Evolutionary conservation across 441 rosid genomes (phyloP).

Genomic region (Arabidopsis lyrata): DNA sequence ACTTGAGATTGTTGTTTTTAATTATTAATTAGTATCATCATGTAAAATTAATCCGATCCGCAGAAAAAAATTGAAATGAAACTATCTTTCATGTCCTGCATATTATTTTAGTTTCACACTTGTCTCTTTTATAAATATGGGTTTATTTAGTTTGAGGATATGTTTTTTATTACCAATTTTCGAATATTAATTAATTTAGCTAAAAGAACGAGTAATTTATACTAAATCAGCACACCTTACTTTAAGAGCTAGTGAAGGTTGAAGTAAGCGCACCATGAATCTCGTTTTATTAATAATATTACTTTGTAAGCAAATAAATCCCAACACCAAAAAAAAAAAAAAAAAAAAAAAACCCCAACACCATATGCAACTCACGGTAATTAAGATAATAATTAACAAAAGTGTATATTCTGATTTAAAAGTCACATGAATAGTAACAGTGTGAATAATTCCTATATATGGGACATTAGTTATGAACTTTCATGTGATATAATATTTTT

Average conservation of each 20-base stretch:
- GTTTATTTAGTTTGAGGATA: slow-evolving; percentile 18
- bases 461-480: slow-evolving; percentile 1
- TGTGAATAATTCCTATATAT: slow-evolving; percentile 9
- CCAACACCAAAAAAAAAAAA: too few species aligned
- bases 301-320: background rate
- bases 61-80: background rate
- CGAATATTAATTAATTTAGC: background rate
- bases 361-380: slow-evolving; percentile 36
- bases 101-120: slow-evolving; percentile 8
- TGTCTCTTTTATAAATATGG: background rate
- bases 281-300: background rate
- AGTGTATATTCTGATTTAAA: background rate
- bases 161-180: background rate
- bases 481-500: slow-evolving; percentile 1
- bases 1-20: slow-evolving; percentile 1
- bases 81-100: slow-evolving; percentile 16
- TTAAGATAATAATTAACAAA: slow-evolving; percentile 5
- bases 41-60: slow-evolving; percentile 14
- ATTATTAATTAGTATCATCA: slow-evolving; percentile 13
- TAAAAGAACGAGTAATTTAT: background rate
- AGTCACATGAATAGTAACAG: slow-evolving; percentile 25
- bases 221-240: too few species aligned
- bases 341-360: background rate
- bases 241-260: slow-evolving; percentile 38
- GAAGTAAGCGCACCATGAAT: slow-evolving; percentile 44